phyloP scores from a whole-genome alignment of 1,284 basidiomycete species.

The Fomitiporia mediterranea region DNA sequence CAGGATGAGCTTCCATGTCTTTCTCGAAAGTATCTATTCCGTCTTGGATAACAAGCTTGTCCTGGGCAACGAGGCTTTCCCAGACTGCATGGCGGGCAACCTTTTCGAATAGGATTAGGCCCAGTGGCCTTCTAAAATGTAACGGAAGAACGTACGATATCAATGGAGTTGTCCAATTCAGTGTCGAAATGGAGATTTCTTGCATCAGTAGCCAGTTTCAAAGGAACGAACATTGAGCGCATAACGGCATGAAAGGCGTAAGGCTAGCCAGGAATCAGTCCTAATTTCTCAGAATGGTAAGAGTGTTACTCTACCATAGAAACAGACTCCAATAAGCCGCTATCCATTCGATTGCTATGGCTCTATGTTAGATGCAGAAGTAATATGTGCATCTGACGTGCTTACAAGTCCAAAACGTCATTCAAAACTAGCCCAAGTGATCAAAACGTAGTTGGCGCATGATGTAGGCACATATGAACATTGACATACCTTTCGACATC shows the following conservation, averaged over 20 bases:
- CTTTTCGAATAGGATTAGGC: slow-evolving; percentile 27
- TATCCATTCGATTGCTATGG: slow-evolving; percentile 63
- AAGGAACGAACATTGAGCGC: slow-evolving; percentile 72
- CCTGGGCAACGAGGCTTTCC: slow-evolving; percentile 27
- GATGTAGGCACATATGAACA: not conserved
- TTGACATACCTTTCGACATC: slow-evolving; percentile 76
- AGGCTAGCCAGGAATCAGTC: slow-evolving; percentile 39
- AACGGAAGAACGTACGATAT: slow-evolving; percentile 42
- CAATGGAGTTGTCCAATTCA: slow-evolving; percentile 70
- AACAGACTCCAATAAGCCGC: slow-evolving; percentile 71
- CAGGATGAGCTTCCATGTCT: slow-evolving; percentile 39
- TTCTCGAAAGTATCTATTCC: slow-evolving; percentile 33
- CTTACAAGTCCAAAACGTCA: slow-evolving; percentile 81
- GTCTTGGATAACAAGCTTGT: slow-evolving; percentile 5
- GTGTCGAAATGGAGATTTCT: slow-evolving; percentile 64
- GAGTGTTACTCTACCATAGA: slow-evolving; percentile 39
- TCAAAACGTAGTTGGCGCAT: slow-evolving; percentile 3
- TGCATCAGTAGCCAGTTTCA: slow-evolving; percentile 71
- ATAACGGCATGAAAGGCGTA: slow-evolving; percentile 84
- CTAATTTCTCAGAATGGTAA: not conserved
- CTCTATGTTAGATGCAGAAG: slow-evolving; percentile 5
- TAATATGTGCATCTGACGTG: not conserved
- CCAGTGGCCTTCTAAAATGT: not conserved
- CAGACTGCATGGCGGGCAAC: slow-evolving; percentile 52
- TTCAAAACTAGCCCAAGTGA: slow-evolving; percentile 73